Conservation (phyloP, 768 basidiomycete genomes). For the Termitomyces sp. region DNA sequence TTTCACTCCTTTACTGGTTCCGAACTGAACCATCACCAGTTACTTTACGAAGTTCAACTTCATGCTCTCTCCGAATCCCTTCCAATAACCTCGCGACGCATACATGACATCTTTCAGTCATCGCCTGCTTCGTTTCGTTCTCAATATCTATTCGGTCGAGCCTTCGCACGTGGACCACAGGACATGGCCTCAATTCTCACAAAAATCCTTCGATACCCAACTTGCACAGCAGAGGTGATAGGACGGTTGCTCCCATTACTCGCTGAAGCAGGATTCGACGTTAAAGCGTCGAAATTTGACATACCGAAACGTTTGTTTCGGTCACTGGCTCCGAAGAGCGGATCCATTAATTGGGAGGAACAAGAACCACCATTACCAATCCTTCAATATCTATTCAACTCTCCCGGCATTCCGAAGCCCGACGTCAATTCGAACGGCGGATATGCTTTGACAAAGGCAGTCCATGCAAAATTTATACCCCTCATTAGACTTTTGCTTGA, state of each 20-base stretch:
- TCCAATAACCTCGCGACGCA: slow-evolving; percentile 48
- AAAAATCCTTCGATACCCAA: slow-evolving; percentile 51
- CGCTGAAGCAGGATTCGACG: slow-evolving; percentile 24
- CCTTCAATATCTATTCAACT: slow-evolving; percentile 49
- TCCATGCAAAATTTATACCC: slow-evolving; percentile 54
- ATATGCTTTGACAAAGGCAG: slow-evolving; percentile 78
- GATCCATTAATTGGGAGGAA: slow-evolving; percentile 33
- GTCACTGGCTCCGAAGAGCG: slow-evolving; percentile 28
- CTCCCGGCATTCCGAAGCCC: slow-evolving; percentile 32
- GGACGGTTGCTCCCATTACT: slow-evolving; percentile 31
- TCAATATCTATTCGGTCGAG: slow-evolving; percentile 49
- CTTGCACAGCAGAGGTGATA: slow-evolving; percentile 52
- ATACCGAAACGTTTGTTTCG: slow-evolving; percentile 69
- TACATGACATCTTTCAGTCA: slow-evolving; percentile 48
- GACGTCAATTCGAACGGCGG: slow-evolving; percentile 68
- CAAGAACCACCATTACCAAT: slow-evolving; percentile 58
- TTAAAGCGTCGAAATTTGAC: slow-evolving; percentile 25
- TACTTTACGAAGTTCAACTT: slow-evolving; percentile 76
- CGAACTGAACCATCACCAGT: slow-evolving; percentile 32
- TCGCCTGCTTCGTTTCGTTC: slow-evolving; percentile 59
- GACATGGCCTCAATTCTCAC: slow-evolving; percentile 31
- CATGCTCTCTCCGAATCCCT: slow-evolving; percentile 59
- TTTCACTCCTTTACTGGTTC: not conserved
- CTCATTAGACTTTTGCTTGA: slow-evolving; percentile 68
- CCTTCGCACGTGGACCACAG: slow-evolving; percentile 7